Evolutionary conservation across 2,329 filamentous ascomycete species (phyloP).

Genomic region (Penicillium sp.): DNA sequence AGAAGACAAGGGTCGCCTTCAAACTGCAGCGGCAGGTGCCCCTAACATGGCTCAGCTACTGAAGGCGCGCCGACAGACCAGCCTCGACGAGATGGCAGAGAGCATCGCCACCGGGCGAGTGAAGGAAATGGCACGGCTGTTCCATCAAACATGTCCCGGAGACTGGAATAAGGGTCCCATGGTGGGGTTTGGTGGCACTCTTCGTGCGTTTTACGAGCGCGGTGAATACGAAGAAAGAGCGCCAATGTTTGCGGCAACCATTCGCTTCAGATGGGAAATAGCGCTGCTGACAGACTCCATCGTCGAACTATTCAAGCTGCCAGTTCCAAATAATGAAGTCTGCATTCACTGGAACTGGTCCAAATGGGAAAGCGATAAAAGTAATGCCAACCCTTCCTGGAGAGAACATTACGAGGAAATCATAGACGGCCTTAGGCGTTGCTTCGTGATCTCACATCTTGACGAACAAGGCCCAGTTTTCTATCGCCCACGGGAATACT

Average conservation of each 20-base stretch:
- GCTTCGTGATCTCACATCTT: neutral
- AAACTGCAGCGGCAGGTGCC: too few relatives aligned
- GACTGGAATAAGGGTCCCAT: neutral
- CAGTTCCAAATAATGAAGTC: conserved; percentile 2
- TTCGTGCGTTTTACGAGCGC: neutral
- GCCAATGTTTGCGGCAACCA: neutral
- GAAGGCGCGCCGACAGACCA: too few relatives aligned
- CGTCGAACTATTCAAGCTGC: conserved; percentile 2
- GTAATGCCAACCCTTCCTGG: neutral
- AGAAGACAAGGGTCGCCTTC: too few relatives aligned
- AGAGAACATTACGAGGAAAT: neutral
- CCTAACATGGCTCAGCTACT: too few relatives aligned
- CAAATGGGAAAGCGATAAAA: neutral
- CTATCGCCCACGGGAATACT: conserved; percentile 1
- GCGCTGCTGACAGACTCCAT: conserved; percentile 9
- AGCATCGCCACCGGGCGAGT: neutral
- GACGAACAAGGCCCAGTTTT: conserved; percentile 1
- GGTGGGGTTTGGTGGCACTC: neutral
- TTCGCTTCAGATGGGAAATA: conserved; percentile 8
- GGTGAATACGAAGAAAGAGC: neutral
- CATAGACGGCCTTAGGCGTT: neutral
- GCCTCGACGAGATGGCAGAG: neutral
- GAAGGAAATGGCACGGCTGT: conserved; percentile 3
- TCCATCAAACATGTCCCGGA: conserved; percentile 4
- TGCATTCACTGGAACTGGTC: conserved; percentile 7